phyloP scores from a whole-genome alignment of 2,329 filamentous ascomycete species.

The Exophiala oligosperma region DNA sequence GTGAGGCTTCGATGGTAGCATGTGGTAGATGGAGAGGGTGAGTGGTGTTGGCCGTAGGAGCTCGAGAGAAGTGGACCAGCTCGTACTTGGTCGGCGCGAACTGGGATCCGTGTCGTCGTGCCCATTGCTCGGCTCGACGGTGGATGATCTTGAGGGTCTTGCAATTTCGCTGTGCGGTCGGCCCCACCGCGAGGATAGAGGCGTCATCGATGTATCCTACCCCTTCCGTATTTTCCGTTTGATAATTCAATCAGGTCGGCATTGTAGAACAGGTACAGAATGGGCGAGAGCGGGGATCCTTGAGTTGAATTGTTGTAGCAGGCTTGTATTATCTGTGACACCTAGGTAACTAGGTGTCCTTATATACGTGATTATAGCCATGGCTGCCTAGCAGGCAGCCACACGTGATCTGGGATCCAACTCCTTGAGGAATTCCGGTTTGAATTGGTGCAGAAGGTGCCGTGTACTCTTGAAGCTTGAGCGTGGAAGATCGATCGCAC shows the following conservation, averaged over 20 bases:
- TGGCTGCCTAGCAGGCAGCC: too few species aligned
- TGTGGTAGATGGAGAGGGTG: constrained; percentile 21
- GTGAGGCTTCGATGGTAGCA: constrained; percentile 14
- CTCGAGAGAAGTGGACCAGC: constrained; percentile 28
- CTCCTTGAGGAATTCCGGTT: too few species aligned
- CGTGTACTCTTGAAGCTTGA: too few species aligned
- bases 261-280: constrained; percentile 42
- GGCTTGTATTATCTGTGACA: too few species aligned
- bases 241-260: constrained; percentile 37
- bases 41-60: constrained; percentile 13
- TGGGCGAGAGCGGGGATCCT: constrained; percentile 37
- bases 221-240: constrained; percentile 32
- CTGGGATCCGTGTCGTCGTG: constrained; percentile 22
- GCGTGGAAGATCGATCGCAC: too few species aligned
- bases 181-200: constrained; percentile 13
- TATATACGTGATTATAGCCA: too few species aligned
- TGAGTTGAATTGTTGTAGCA: too few species aligned
- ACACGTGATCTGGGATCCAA: too few species aligned
- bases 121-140: constrained; percentile 17
- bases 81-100: constrained; percentile 31
- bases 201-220: constrained; percentile 35
- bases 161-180: constrained; percentile 9
- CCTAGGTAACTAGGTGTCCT: too few species aligned
- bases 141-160: constrained; percentile 2
- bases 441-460: too few species aligned